Base-by-base conservation (phyloP, 352 stramenopile genomes). In the Pythium graminicola region DNA sequence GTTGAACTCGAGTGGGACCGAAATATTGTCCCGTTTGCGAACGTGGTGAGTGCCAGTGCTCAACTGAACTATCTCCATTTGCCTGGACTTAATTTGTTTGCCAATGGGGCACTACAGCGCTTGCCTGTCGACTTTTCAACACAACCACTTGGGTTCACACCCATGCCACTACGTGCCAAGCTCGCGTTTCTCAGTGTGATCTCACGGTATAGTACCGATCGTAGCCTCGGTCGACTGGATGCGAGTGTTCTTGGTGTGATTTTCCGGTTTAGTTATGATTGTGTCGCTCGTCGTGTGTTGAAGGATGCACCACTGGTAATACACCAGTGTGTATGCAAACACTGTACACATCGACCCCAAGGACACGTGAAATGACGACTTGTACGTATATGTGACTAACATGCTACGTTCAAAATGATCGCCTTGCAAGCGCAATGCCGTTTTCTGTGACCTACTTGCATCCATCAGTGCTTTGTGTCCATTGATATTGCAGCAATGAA, bases 111-210 rank as follows among this genome's bases (percentile, higher is more conserved):
- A 7, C 27, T 33, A 28, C 24, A 40, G 27, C 49, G 38, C 6
- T 20, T 49, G 1, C 49, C 38, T 3, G 38, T 48, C 10, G 40
- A 50, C 40, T 50, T 57, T 35, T n/a, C 27, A 0, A 0, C 17
- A 2, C 28, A 36, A 1, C 50, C 50, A 20, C 22, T 43, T 19
- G 38, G 50, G 29, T 50, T 36, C 27, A 32, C 50, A n/a, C 39
- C 26, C 11, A 48, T 57, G 50, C 28, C 38, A 17, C 38, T 57
- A 29, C 26, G 50, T 0, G 19, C 19, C 19, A 57, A 57, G 40
- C 50, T 57, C 29, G 50, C 50, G 27, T 50, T 57, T 20, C 28
- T 57, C 3, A 57, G 50, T 29, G 50, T 48, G 20, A 50, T 50
- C 23, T 57, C 32, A 10, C 50, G 39, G 14, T 50, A 36, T 1